Evolutionary conservation across 73 alveolate genomes (phyloP), one percentile per base, ranked within the genome.

Genomic region (Paramecium bursaria): DNA sequence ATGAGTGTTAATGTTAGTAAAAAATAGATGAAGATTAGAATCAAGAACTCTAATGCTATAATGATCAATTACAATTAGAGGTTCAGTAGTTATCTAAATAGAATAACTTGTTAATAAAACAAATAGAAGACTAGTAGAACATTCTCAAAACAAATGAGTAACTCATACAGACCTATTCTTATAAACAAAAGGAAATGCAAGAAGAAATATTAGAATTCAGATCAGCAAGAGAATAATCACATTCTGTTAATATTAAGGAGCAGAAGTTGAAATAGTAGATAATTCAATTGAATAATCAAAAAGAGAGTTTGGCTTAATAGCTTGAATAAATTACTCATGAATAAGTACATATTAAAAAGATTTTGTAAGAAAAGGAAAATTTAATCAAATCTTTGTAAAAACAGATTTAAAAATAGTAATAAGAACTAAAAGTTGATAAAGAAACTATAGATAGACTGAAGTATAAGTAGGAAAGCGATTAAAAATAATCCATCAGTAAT

Each of bases 21-120:
- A 51, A 51, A 22, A 26, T 51, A 26, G 74, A 44, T 25, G 74
- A 51, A 51, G 74, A 51, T 25, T 25, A 51, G 4, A 51, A 27
- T 14, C 5, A 30, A 57, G 51, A 57, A 57, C 27, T 30, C 14
- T 57, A 57, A 23, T 48, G 33, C 11, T 14, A 48, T 2, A 57
- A 30, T 30, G 33, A 57, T 4, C 33, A 48, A n/a, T 57, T 57
- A 15, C 27, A 57, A 30, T 48, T 30, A 30, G 27, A 50, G n/a
- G 33, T 57, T 2, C 27, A 57, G 33, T 30, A 57, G 17, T n/a
- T 30, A 57, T 23, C 76, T 10, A n/a, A 57, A 29, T 27, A 57
- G 9, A 57, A 30, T 11, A 50, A 57, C 3, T 17, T 27, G 2
- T 50, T 57, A 19, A 23, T 17, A 57, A 13, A 23, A 11, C 9